phyloP scores from a whole-genome alignment of 1,284 basidiomycete species.

The Ustilago cynodontis region DNA sequence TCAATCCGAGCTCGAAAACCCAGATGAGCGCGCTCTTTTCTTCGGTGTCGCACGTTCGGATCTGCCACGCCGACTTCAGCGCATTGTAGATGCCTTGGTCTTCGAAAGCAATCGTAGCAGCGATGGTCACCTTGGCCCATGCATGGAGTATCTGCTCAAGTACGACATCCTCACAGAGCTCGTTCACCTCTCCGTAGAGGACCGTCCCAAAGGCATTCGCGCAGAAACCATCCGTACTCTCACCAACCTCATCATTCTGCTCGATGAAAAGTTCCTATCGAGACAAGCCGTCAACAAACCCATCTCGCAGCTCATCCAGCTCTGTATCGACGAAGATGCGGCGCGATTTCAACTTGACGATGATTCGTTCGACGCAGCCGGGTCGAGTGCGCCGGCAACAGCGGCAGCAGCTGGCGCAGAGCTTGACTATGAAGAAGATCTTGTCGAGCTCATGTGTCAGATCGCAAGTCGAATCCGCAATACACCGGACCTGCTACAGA shows the following conservation, averaged over 20 bases:
- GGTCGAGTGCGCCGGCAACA: constrained; percentile 6
- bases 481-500: constrained; percentile 60
- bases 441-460: constrained; percentile 66
- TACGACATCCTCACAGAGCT: constrained; percentile 73
- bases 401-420: constrained; percentile 10
- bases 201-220: constrained; percentile 63
- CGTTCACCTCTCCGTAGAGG: constrained; percentile 61
- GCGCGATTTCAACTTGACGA: constrained; percentile 83
- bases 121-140: constrained; percentile 80
- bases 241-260: constrained; percentile 64
- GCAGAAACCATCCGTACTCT: constrained; percentile 66
- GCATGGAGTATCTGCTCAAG: constrained; percentile 90
- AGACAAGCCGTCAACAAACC: constrained; percentile 77
- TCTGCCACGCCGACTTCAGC: constrained; percentile 81
- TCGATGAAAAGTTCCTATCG: constrained; percentile 67
- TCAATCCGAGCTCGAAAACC: constrained; percentile 74
- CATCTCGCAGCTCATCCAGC: constrained; percentile 84
- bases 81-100: constrained; percentile 88
- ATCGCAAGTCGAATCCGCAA: constrained; percentile 62
- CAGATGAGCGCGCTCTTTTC: constrained; percentile 83
- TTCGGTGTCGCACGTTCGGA: constrained; percentile 85
- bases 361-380: constrained; percentile 67
- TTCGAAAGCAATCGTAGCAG: constrained; percentile 84
- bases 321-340: constrained; percentile 89
- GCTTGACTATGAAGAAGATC: constrained; percentile 43